Percentiles rank a stretch among this genome's conserved stretches.
Conservation (phyloP, 495 filamentous ascomycete species). For the Penicillium egyptiacum region DNA sequence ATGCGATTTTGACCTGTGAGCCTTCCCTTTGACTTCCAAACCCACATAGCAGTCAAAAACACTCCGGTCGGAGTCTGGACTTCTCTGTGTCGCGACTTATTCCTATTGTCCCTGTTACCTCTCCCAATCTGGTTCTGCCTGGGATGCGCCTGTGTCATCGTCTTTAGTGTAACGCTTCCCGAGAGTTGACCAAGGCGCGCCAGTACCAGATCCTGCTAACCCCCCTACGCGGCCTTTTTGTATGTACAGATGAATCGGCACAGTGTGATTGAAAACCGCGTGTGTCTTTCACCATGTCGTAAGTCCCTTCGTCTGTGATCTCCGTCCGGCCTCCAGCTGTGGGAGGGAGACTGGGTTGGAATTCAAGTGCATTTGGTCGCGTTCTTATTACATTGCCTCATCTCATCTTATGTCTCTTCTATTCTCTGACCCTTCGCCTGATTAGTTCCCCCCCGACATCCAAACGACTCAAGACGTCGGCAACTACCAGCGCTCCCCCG, state of each 20-base stretch:
- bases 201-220: constrained; percentile 45
- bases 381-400: constrained; percentile 7
- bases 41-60: constrained; percentile 19
- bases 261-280: constrained; percentile 41
- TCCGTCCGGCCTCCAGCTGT: constrained; percentile 23
- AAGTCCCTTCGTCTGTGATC: constrained; percentile 45
- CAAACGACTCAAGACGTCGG: constrained; percentile 47
- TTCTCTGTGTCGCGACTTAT: constrained; percentile 25
- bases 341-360: constrained; percentile 29
- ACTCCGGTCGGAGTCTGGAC: constrained; percentile 18
- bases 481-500: constrained; percentile 38
- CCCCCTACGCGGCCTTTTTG: constrained; percentile 38
- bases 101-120: constrained; percentile 32
- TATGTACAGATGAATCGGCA: constrained; percentile 47
- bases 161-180: constrained; percentile 46
- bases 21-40: constrained; percentile 16
- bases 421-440: constrained; percentile 7
- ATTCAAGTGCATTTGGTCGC: constrained; percentile 18
- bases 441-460: constrained; percentile 45
- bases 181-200: constrained; percentile 39
- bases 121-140: constrained; percentile 36
- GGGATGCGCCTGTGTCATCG: constrained; percentile 49
- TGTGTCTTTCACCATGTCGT: constrained; percentile 52
- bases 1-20: constrained; percentile 38
- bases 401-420: constrained; percentile 3